A percentile compares a stretch with the other conserved stretches of the same genome.
These are phyloP conservation scores for Clitopilus passeckerianus DNA, from an alignment of 768 basidiomycete genomes.

Conservation along the genomic window DNA sequence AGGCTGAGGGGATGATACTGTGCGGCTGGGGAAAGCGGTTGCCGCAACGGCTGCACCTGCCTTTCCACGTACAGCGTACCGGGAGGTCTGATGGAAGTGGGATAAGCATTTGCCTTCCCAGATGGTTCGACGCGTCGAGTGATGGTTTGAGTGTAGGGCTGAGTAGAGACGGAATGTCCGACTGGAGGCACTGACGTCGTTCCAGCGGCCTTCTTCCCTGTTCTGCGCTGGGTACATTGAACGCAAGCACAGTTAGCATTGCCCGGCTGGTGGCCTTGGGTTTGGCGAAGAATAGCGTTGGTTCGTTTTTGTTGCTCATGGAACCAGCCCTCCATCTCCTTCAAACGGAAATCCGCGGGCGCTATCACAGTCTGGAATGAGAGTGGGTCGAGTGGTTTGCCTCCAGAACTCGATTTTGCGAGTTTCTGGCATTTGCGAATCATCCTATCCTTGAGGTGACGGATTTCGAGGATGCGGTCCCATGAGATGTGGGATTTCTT, in stretches of 20 bases:
- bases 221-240: neutral
- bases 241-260: neutral
- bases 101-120: neutral
- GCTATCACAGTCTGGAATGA: constrained; percentile 66
- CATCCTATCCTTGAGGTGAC: constrained; percentile 78
- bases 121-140: neutral
- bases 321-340: constrained; percentile 80
- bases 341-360: constrained; percentile 66
- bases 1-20: constrained; percentile 32
- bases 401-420: constrained; percentile 38
- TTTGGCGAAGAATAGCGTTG: constrained; percentile 18
- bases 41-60: neutral
- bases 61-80: neutral
- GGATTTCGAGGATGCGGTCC: constrained; percentile 69
- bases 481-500: constrained; percentile 54
- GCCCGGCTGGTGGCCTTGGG: constrained; percentile 8
- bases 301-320: constrained; percentile 45
- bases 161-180: constrained; percentile 14
- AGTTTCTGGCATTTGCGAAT: constrained; percentile 73
- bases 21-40: constrained; percentile 3
- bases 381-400: constrained; percentile 29
- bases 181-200: neutral
- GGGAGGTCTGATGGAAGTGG: neutral
- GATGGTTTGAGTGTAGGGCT: constrained; percentile 7
- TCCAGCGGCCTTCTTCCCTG: neutral